Percentiles rank a stretch among this genome's conserved stretches.
These are phyloP conservation scores for Noccaea bulbosa DNA, from an alignment of 345 rosid species.

Conservation along the genomic window DNA sequence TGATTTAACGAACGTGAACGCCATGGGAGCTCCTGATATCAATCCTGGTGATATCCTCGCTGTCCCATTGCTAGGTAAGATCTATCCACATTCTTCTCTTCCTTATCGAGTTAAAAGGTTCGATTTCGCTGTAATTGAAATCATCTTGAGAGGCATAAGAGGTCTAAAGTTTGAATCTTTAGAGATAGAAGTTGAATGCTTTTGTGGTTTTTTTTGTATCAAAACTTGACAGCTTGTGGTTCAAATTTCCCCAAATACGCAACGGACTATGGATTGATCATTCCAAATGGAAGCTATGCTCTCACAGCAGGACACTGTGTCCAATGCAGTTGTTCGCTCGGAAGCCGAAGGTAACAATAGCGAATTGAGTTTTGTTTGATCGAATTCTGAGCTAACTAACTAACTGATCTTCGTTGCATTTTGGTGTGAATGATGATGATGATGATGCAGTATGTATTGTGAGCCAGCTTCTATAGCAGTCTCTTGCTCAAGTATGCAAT, in stretches of 20 bases:
- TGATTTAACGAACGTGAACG: slow-evolving; percentile 93
- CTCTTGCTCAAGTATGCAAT: slow-evolving; percentile 97
- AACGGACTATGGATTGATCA: slow-evolving; percentile 72
- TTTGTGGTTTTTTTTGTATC: slow-evolving; percentile 9
- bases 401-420: neutral
- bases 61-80: slow-evolving; percentile 77
- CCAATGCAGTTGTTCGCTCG: slow-evolving; percentile 92
- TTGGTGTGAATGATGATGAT: slow-evolving; percentile 1
- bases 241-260: slow-evolving; percentile 81
- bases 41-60: slow-evolving; percentile 80
- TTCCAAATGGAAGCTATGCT: slow-evolving; percentile 92
- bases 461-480: slow-evolving; percentile 84
- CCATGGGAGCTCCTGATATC: slow-evolving; percentile 80
- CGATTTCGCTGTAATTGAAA: neutral
- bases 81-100: neutral
- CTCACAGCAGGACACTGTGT: slow-evolving; percentile 94
- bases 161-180: neutral
- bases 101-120: neutral
- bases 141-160: neutral
- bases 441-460: slow-evolving; percentile 72
- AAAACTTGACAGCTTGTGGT: slow-evolving; percentile 67
- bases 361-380: slow-evolving; percentile 10
- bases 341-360: slow-evolving; percentile 66
- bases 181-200: neutral
- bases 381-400: slow-evolving; percentile 15